These are phyloP conservation scores for Ceratocystis papillata DNA, from an alignment of 2,329 filamentous ascomycete species.

Conservation along the genomic window DNA sequence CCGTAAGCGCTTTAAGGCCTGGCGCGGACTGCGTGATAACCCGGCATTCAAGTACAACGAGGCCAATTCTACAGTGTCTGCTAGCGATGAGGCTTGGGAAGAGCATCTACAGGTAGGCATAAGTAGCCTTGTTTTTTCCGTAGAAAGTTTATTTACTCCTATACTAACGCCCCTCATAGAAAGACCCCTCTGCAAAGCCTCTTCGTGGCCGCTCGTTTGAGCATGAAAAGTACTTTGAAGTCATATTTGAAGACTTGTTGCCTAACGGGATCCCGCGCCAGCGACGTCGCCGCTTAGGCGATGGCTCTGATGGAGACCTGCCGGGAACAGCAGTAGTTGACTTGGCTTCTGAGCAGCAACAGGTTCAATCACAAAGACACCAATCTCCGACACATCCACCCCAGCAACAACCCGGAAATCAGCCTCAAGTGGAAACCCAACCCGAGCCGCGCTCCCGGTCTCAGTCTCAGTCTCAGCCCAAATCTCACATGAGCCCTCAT, in stretches of 20 bases:
- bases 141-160: background rate
- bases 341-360: background rate
- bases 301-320: constrained; percentile 2
- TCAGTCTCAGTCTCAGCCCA: background rate
- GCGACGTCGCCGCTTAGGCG: constrained; percentile 8
- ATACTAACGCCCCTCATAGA: constrained; percentile 32
- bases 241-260: constrained; percentile 49
- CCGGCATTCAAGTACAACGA: constrained; percentile 47
- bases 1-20: constrained; percentile 51
- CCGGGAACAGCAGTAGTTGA: constrained; percentile 11
- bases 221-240: constrained; percentile 50
- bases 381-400: constrained; percentile 27
- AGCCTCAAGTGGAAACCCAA: background rate
- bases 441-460: background rate
- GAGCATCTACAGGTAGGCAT: constrained; percentile 46
- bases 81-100: constrained; percentile 47
- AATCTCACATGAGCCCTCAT: background rate
- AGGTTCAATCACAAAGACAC: background rate
- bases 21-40: constrained; percentile 48
- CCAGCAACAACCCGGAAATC: background rate
- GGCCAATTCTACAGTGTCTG: constrained; percentile 41
- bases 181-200: constrained; percentile 48
- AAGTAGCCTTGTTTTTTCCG: background rate
- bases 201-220: constrained; percentile 48
- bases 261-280: constrained; percentile 20